phyloP scores from a whole-genome alignment of 495 filamentous ascomycete genomes.

The Glutinoglossum americanum region DNA sequence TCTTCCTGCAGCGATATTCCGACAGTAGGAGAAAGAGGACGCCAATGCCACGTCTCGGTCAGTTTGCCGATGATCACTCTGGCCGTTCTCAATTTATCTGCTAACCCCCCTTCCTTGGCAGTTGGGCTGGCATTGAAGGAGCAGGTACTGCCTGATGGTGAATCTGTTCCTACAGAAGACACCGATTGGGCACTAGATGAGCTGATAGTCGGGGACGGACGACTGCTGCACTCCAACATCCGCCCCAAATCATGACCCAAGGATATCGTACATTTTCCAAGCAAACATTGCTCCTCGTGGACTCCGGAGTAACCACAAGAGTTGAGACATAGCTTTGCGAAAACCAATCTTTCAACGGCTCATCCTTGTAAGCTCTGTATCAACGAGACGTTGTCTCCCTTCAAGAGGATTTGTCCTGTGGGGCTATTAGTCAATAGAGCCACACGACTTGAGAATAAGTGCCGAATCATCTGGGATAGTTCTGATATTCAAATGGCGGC shows the following conservation, averaged over 20 bases:
- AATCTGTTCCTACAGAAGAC: slow-evolving; percentile 41
- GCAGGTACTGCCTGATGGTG: slow-evolving; percentile 45
- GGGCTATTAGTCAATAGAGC: slow-evolving; percentile 12
- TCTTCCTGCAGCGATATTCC: slow-evolving; percentile 55
- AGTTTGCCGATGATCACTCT: slow-evolving; percentile 9
- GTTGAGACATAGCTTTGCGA: neutral
- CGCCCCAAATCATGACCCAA: neutral
- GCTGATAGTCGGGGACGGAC: slow-evolving; percentile 37
- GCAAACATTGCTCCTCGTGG: neutral
- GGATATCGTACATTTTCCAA: neutral
- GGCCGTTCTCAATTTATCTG: neutral
- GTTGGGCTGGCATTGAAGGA: slow-evolving; percentile 76
- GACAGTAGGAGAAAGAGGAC: slow-evolving; percentile 15
- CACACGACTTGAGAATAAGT: neutral
- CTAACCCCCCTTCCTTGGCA: slow-evolving; percentile 1
- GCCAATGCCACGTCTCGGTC: slow-evolving; percentile 44
- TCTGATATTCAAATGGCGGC: neutral
- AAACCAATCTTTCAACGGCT: neutral
- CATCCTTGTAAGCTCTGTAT: slow-evolving; percentile 55
- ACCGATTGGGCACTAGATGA: slow-evolving; percentile 48
- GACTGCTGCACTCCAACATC: neutral
- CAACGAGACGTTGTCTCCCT: slow-evolving; percentile 91
- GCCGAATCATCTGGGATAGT: neutral
- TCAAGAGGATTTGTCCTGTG: slow-evolving; percentile 83
- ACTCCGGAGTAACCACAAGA: neutral